Base-by-base conservation (phyloP, 768 basidiomycete species). In the Podaxis carcinomalis region DNA sequence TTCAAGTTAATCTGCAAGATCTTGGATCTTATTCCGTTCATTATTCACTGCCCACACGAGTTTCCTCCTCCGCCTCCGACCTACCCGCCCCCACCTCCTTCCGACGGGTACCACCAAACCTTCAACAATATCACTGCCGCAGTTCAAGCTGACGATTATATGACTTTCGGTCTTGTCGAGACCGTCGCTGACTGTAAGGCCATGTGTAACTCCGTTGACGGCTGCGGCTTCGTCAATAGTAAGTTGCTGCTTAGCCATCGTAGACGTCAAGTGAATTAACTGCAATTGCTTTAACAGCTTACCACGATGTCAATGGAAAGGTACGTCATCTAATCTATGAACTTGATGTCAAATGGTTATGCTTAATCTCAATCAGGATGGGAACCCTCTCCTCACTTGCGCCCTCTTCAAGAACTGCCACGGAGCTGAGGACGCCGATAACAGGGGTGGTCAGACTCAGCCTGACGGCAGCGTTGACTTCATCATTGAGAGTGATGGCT, bases 241-340 rank as follows among this genome's bases (percentile, higher is more conserved):
- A 64, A 50, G 72, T 70, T 9, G 13, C 21, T 9, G 13, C 21
- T 6, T 37, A 36, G 11, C 16, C 25, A 16, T 52, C 28, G 25
- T 3, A 4, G 19, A 21, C 58, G 16, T 19, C 3, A 11, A 37
- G 25, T 42, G 11, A n/a, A 27, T 19, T 54, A 19, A 49, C 19
- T 14, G 9, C 16, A 35, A 37, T 7, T 11, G 59, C 50, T 23
- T 51, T 52, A 19, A 21, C 37, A 75, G 75, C 70, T 2, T 75
- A 74, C 64, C 70, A 73, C 62, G 74, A 77, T 56, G 70, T 72
- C 23, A 75, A 77, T 57, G 75, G 71, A 32, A 75, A 75, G 66
- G 74, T 75, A 44, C 35, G 65, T 56, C 25, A 49, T n/a, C 7
- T 44, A n/a, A 3, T 16, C 37, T 21, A 23, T 35, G 11, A 21